Conservation (phyloP, 192 early-diverging fungal species). For the Backusella westeae region DNA sequence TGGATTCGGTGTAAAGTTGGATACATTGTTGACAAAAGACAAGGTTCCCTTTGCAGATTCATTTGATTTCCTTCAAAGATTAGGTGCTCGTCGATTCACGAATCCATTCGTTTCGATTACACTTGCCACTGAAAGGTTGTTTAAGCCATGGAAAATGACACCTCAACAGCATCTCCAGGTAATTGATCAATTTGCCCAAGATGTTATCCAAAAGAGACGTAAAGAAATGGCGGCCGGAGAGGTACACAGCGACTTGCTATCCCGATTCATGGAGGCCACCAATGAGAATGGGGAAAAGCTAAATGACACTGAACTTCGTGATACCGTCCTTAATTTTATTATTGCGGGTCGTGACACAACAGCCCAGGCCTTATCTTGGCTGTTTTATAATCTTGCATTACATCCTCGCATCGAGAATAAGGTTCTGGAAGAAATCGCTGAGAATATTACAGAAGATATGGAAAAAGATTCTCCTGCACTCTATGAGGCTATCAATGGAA, state of each 20-base stretch:
- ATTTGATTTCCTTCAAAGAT: constrained; percentile 49
- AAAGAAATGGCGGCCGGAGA: constrained; percentile 13
- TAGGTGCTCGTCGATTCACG: constrained; percentile 30
- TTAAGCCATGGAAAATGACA: constrained; percentile 13
- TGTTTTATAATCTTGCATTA: constrained; percentile 39
- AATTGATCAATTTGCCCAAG: constrained; percentile 26
- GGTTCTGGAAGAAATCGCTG: constrained; percentile 40
- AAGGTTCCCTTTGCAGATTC: constrained; percentile 45
- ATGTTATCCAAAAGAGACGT: constrained; percentile 28
- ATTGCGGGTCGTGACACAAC: constrained; percentile 49
- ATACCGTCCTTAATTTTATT: constrained; percentile 26
- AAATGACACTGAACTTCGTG: constrained; percentile 6
- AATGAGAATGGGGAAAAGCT: constrained; percentile 28
- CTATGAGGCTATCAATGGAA: constrained; percentile 27
- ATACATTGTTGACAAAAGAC: constrained; percentile 35
- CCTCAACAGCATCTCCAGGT: constrained; percentile 25
- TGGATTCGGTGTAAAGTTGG: constrained; percentile 48
- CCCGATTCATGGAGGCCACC: constrained; percentile 31
- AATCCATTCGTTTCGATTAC: constrained; percentile 19
- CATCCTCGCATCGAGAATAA: constrained; percentile 44
- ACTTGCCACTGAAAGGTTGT: background rate
- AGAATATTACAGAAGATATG: constrained; percentile 27
- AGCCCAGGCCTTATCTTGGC: constrained; percentile 49
- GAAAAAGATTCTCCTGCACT: constrained; percentile 16
- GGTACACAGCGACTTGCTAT: constrained; percentile 23